These are phyloP conservation scores for Pleomassaria siparia DNA, from an alignment of 2,329 filamentous ascomycete genomes.

Conservation along the genomic window DNA sequence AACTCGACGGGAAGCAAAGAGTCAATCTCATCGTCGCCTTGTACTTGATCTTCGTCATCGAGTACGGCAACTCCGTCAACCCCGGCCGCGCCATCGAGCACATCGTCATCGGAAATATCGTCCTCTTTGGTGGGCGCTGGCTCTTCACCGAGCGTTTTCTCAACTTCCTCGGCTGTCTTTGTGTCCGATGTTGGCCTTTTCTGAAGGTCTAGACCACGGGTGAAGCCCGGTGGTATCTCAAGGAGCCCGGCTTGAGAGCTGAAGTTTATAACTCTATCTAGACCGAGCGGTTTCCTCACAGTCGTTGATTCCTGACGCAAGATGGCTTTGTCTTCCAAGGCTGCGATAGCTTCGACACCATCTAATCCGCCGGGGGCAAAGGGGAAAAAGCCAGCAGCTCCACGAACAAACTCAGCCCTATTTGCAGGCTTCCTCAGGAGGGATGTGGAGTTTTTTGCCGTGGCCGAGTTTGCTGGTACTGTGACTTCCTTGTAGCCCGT, in stretches of 20 bases:
- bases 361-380: slow-evolving; percentile 91
- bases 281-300: slow-evolving; percentile 49
- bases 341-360: slow-evolving; percentile 80
- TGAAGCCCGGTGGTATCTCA: slow-evolving; percentile 78
- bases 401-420: slow-evolving; percentile 87
- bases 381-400: slow-evolving; percentile 89
- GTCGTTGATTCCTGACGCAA: slow-evolving; percentile 50
- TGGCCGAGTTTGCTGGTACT: slow-evolving; percentile 82
- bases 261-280: slow-evolving; percentile 87
- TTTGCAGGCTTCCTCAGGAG: slow-evolving; percentile 82
- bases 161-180: slow-evolving; percentile 69
- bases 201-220: slow-evolving; percentile 73
- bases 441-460: slow-evolving; percentile 93
- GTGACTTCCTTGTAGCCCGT: slow-evolving; percentile 95
- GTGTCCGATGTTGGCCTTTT: slow-evolving; percentile 59
- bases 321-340: slow-evolving; percentile 74
- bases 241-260: slow-evolving; percentile 75
- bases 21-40: slow-evolving; percentile 69
- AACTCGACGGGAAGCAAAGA: slow-evolving; percentile 89
- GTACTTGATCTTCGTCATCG: slow-evolving; percentile 50
- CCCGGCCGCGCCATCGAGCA: slow-evolving; percentile 24
- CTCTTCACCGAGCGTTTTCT: slow-evolving; percentile 61
- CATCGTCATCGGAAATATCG: slow-evolving; percentile 28
- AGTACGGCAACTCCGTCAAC: slow-evolving; percentile 32
- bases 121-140: slow-evolving; percentile 32